These are phyloP conservation scores for Agastache rugosa DNA, from an alignment of 257 asterid species.

Conservation along the genomic window DNA sequence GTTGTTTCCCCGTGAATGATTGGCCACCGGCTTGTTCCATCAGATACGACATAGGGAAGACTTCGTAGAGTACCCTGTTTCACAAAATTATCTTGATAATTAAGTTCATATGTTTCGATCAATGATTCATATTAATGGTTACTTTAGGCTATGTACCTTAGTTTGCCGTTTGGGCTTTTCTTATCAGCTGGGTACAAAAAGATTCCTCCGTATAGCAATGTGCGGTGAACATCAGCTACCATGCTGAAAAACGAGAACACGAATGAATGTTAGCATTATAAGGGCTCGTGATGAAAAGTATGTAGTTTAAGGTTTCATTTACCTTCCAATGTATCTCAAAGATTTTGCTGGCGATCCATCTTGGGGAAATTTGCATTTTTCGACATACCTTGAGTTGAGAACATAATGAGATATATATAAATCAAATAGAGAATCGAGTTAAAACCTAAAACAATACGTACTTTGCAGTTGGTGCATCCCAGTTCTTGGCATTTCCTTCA, in stretches of 20 bases:
- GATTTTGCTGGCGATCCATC: constrained; percentile 96
- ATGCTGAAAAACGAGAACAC: constrained; percentile 55
- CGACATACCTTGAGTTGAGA: constrained; percentile 66
- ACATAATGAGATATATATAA: constrained; percentile 19
- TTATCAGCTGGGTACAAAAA: constrained; percentile 97
- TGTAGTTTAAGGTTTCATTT: constrained; percentile 22
- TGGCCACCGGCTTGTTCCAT: constrained; percentile 99
- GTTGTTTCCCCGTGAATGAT: constrained; percentile 84
- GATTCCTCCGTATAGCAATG: constrained; percentile 95
- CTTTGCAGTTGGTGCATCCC: constrained; percentile 94
- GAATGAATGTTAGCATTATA: neutral
- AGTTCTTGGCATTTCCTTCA: constrained; percentile 94
- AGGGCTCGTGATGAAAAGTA: too few relatives aligned
- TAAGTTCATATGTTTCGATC: neutral
- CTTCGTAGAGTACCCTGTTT: constrained; percentile 92
- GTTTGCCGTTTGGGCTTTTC: constrained; percentile 93
- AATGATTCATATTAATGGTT: neutral
- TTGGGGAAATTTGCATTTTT: constrained; percentile 82
- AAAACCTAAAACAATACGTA: constrained; percentile 38
- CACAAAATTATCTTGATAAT: constrained; percentile 13
- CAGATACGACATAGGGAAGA: constrained; percentile 97
- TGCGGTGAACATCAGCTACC: constrained; percentile 99
- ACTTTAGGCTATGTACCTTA: constrained; percentile 51
- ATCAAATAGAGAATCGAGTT: neutral
- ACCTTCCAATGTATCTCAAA: constrained; percentile 97